Evolutionary conservation across 1,139 yeast species (phyloP).

Genomic region (Sugiyamaella sp.): DNA sequence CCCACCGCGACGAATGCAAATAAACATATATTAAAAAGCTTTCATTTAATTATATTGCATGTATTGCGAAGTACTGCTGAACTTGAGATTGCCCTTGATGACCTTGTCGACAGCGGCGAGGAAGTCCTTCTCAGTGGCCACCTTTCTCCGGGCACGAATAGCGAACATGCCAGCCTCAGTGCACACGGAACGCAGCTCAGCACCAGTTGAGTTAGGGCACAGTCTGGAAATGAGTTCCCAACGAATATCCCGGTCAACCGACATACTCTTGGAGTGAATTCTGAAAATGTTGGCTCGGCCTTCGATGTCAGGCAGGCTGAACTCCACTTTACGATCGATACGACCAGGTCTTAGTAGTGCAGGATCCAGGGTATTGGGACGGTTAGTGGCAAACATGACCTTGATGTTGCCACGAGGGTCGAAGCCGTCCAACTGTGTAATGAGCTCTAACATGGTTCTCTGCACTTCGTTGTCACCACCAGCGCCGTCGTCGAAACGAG

Average conservation of each 20-base stretch:
- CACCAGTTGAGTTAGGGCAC: slow-evolving; percentile 98
- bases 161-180: slow-evolving; percentile 99
- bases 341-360: slow-evolving; percentile 98
- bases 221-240: slow-evolving; percentile 97
- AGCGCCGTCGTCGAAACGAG: slow-evolving; percentile 98
- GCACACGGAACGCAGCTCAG: slow-evolving; percentile 93
- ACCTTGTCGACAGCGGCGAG: slow-evolving; percentile 97
- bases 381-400: slow-evolving; percentile 98
- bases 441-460: slow-evolving; percentile 97
- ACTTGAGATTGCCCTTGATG: slow-evolving; percentile 96
- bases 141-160: slow-evolving; percentile 95
- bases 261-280: slow-evolving; percentile 95
- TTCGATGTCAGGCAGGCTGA: slow-evolving; percentile 92
- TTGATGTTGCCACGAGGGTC: slow-evolving; percentile 98
- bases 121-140: slow-evolving; percentile 96
- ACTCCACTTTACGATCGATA: slow-evolving; percentile 97
- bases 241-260: slow-evolving; percentile 93
- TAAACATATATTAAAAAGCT: slow-evolving; percentile 9
- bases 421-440: slow-evolving; percentile 96
- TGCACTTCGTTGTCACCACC: slow-evolving; percentile 99
- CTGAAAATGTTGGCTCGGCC: slow-evolving; percentile 97
- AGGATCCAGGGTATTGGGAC: slow-evolving; percentile 97
- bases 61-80: slow-evolving; percentile 94
- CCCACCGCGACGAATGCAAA: not conserved
- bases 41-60: slow-evolving; percentile 98